These are phyloP conservation scores for Globisporangium viniferum DNA, from an alignment of 352 stramenopile genomes.

Conservation along the genomic window DNA sequence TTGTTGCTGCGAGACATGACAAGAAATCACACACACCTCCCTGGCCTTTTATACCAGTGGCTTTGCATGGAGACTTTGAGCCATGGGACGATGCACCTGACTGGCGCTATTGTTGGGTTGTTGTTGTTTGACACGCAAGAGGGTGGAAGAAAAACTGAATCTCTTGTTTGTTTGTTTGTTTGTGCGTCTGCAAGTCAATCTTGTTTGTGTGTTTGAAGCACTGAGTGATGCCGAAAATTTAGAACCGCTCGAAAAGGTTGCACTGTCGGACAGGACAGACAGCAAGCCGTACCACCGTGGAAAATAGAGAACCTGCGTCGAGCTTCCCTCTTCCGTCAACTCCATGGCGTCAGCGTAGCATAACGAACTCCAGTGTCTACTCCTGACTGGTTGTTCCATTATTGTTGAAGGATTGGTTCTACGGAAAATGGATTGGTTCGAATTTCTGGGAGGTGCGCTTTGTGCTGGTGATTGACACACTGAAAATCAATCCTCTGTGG, in stretches of 20 bases:
- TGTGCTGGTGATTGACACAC: neutral
- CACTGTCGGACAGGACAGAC: neutral
- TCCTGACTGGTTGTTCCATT: neutral
- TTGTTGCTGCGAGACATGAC: neutral
- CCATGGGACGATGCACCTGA: neutral
- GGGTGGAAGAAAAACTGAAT: conserved; percentile 8
- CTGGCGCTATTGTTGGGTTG: neutral
- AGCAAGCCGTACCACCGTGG: neutral
- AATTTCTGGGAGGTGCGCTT: neutral
- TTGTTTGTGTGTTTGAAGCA: too few relatives aligned
- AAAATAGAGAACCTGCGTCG: neutral
- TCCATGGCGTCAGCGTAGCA: neutral
- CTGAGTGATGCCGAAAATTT: neutral
- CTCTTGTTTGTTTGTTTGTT: neutral
- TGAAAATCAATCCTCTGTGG: neutral
- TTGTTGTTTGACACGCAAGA: neutral
- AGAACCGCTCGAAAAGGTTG: neutral
- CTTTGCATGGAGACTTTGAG: neutral
- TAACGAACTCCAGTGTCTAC: neutral
- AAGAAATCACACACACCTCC: neutral
- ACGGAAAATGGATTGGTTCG: neutral
- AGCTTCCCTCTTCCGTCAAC: neutral
- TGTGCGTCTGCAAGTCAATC: neutral
- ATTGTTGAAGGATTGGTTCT: neutral
- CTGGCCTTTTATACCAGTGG: too few relatives aligned